Percentiles rank a stretch among this genome's conserved stretches.
Conservation (phyloP, 257 asterid species). For the Solanum lycopersicoides region DNA sequence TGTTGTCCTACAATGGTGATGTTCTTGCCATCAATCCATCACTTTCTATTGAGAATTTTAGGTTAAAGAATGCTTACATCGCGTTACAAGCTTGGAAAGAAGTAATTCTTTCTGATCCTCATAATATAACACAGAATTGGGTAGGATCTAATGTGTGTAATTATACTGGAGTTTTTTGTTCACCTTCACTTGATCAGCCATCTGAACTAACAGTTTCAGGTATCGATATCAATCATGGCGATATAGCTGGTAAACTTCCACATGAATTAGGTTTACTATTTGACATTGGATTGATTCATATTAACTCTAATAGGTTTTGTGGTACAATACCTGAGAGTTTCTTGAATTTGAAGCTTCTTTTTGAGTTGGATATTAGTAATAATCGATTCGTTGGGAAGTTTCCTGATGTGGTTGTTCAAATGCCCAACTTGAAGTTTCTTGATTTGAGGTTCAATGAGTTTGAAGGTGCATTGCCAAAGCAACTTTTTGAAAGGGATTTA, state of each 20-base stretch:
- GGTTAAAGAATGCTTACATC: conserved; percentile 48
- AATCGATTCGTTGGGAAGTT: conserved; percentile 42
- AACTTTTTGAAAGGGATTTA: conserved; percentile 30
- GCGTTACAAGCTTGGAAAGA: conserved; percentile 66
- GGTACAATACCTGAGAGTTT: conserved; percentile 46
- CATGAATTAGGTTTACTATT: conserved; percentile 49
- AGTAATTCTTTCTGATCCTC: conserved; percentile 49
- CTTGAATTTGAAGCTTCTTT: conserved; percentile 29
- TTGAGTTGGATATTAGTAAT: conserved; percentile 61
- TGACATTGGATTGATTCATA: conserved; percentile 42
- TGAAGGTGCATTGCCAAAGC: conserved; percentile 38
- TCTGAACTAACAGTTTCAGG: conserved; percentile 46
- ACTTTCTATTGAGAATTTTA: conserved; percentile 23
- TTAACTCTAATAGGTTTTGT: conserved; percentile 59
- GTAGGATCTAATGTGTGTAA: conserved; percentile 42
- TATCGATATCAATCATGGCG: conserved; percentile 49
- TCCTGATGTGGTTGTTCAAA: conserved; percentile 24
- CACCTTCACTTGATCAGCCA: conserved; percentile 38
- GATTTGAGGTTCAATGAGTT: conserved; percentile 57
- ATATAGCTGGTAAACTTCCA: conserved; percentile 51
- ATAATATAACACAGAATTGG: conserved; percentile 40
- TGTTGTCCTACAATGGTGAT: conserved; percentile 39
- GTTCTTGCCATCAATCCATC: conserved; percentile 36
- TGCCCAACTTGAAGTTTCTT: conserved; percentile 32
- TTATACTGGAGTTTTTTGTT: conserved; percentile 58